Percentiles rank a stretch among this genome's conserved stretches.
These are phyloP conservation scores for Rugiboletus extremiorientalis DNA, from an alignment of 1,284 basidiomycete genomes.

Conservation along the genomic window DNA sequence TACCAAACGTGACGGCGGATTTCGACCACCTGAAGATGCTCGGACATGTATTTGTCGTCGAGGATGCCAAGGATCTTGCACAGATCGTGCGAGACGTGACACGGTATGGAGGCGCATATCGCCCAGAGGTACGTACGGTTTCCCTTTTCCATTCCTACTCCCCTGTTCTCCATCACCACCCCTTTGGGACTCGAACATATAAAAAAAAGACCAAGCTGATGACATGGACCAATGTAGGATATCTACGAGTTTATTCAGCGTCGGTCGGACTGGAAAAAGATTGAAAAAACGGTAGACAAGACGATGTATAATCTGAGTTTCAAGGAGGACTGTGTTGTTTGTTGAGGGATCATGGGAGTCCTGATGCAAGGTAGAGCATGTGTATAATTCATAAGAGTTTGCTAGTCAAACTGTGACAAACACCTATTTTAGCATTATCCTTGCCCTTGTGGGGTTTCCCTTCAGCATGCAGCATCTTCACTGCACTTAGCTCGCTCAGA, in stretches of 20 bases:
- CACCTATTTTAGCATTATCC: no score
- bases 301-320: conserved; percentile 94
- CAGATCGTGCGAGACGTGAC: conserved; percentile 94
- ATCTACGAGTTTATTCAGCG: conserved; percentile 93
- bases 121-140: conserved; percentile 77
- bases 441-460: no score
- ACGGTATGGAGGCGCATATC: conserved; percentile 88
- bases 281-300: conserved; percentile 93
- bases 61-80: conserved; percentile 91
- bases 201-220: no score
- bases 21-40: conserved; percentile 96
- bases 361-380: no score
- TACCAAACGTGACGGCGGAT: conserved; percentile 72
- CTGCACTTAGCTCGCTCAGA: no score
- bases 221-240: conserved; percentile 51
- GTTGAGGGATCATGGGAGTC: no score
- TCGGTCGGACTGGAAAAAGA: conserved; percentile 94
- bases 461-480: no score
- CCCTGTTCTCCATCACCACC: no score
- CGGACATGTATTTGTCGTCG: conserved; percentile 91
- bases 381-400: no score
- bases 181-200: no score
- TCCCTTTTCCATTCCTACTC: neutral
- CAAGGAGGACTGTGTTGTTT: conserved; percentile 85
- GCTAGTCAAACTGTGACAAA: no score